These are phyloP conservation scores for Cupressus sempervirens DNA, from an alignment of 75 land plant genomes.

Conservation along the genomic window DNA sequence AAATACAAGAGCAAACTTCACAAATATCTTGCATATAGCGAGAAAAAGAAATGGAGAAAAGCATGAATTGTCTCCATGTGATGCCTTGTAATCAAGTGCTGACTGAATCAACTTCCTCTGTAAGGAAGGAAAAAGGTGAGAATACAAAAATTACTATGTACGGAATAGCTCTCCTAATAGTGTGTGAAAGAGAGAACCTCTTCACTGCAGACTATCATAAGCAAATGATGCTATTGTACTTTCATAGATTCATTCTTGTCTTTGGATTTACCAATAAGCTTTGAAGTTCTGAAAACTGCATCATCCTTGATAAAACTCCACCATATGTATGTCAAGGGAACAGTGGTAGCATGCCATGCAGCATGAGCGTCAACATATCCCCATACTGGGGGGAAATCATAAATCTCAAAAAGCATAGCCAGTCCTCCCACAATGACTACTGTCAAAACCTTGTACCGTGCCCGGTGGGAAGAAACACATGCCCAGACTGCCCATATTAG, in stretches of 20 bases:
- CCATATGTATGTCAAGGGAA: slow-evolving; percentile 86
- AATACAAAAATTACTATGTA: neutral
- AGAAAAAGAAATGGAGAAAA: neutral
- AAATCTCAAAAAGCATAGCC: slow-evolving; percentile 77
- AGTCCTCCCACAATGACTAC: slow-evolving; percentile 64
- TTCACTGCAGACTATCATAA: neutral
- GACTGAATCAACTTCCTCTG: neutral
- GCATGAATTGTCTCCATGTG: neutral
- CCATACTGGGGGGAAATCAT: slow-evolving; percentile 84
- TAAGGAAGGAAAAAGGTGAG: neutral
- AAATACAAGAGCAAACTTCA: neutral
- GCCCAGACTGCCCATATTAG: slow-evolving; percentile 86
- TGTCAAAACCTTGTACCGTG: slow-evolving; percentile 69
- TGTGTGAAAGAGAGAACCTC: neutral
- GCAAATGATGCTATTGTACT: slow-evolving; percentile 16
- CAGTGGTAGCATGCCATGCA: slow-evolving; percentile 72
- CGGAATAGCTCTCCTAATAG: neutral
- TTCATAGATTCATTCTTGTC: slow-evolving; percentile 29
- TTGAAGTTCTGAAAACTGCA: slow-evolving; percentile 53
- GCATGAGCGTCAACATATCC: slow-evolving; percentile 92
- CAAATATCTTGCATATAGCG: neutral
- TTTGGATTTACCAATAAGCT: slow-evolving; percentile 38
- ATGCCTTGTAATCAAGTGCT: neutral
- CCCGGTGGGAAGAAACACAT: slow-evolving; percentile 60
- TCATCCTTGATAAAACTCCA: slow-evolving; percentile 94